A percentile compares a stretch with the other conserved stretches of the same genome.
Evolutionary conservation across 176 grass and related monocot genomes (phyloP).

Genomic region (bread wheat (Triticum aestivum)): DNA sequence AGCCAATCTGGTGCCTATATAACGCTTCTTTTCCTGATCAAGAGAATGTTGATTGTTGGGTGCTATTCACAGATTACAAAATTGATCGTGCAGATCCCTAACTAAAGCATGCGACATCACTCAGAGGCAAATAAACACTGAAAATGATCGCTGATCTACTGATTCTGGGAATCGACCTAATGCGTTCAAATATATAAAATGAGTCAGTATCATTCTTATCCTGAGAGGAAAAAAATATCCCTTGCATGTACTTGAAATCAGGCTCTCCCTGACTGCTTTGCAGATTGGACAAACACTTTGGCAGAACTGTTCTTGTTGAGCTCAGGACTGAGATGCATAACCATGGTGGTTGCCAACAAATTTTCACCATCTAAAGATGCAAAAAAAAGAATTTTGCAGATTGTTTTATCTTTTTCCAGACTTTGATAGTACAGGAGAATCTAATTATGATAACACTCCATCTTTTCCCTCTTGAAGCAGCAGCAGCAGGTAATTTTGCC

Average conservation of each 20-base stretch:
- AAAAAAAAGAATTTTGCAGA: not conserved
- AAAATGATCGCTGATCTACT: not conserved
- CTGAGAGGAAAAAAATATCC: too few relatives aligned
- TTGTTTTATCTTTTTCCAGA: not conserved
- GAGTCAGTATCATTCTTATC: not conserved
- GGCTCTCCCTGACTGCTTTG: not conserved
- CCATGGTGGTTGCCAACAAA: not conserved
- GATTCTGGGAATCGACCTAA: not conserved
- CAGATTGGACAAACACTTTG: conserved; percentile 1
- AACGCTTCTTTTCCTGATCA: conserved; percentile 66
- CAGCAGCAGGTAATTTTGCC: not conserved
- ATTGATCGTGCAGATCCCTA: not conserved
- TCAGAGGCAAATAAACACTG: not conserved
- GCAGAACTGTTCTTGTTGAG: not conserved
- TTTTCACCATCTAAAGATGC: not conserved
- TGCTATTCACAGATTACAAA: not conserved
- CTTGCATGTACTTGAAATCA: not conserved
- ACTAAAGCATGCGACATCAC: conserved; percentile 5
- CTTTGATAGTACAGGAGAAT: not conserved
- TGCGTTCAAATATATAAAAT: not conserved
- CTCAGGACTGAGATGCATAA: not conserved
- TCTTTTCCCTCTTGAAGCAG: not conserved
- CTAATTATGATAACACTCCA: not conserved
- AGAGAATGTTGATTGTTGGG: conserved; percentile 8
- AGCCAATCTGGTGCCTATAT: conserved; percentile 72